Conservation (phyloP, 1,139 yeast species). For the Eremothecium coryli region DNA sequence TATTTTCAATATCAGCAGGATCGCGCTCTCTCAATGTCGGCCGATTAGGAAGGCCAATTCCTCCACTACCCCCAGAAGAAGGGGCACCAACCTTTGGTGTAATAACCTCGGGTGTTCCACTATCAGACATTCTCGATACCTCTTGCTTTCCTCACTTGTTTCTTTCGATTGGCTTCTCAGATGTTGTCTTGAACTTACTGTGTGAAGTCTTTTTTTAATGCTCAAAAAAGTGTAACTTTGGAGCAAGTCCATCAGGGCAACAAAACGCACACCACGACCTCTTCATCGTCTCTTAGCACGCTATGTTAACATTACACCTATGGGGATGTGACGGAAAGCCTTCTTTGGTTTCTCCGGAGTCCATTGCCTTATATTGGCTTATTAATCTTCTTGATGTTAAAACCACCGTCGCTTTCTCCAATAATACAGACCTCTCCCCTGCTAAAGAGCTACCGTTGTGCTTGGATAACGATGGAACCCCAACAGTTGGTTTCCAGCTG, state of each 20-base stretch:
- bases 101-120: slow-evolving; percentile 11
- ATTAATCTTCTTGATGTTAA: slow-evolving; percentile 7
- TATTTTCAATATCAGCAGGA: slow-evolving; percentile 10
- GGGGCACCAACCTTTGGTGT: slow-evolving; percentile 1
- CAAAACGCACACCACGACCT: too few relatives aligned
- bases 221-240: too few relatives aligned
- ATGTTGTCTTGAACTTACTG: too few relatives aligned
- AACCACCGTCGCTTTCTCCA: slow-evolving; percentile 23
- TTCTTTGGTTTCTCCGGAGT: slow-evolving; percentile 24
- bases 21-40: slow-evolving; percentile 11
- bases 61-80: slow-evolving; percentile 6
- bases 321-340: slow-evolving; percentile 26
- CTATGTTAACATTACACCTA: slow-evolving; percentile 14
- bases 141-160: neutral
- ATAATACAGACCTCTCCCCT: slow-evolving; percentile 43
- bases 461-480: slow-evolving; percentile 25
- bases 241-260: too few relatives aligned
- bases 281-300: too few relatives aligned
- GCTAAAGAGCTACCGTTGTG: slow-evolving; percentile 51
- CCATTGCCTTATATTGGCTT: slow-evolving; percentile 26
- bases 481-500: slow-evolving; percentile 40
- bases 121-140: slow-evolving; percentile 4
- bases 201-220: too few relatives aligned
- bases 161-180: too few relatives aligned
- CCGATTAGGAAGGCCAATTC: slow-evolving; percentile 7